These are phyloP conservation scores for Thamnidium elegans DNA, from an alignment of 192 early-diverging fungal genomes.

Conservation along the genomic window DNA sequence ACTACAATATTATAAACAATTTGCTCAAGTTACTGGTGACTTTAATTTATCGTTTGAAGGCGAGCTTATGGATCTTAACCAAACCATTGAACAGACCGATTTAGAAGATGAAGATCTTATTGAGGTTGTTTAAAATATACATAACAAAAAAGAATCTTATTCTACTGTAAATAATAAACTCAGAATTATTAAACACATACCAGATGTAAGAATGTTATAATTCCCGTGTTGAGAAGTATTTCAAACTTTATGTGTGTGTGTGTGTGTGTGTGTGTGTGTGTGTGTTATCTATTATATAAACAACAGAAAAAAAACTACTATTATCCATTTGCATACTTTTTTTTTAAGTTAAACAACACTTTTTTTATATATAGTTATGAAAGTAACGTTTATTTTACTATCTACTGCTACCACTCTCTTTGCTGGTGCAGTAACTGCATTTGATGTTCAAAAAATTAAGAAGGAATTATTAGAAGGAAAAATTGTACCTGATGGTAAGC, in stretches of 20 bases:
- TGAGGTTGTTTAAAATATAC: slow-evolving; percentile 8
- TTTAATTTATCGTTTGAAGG: slow-evolving; percentile 55
- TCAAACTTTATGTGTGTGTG: too few relatives aligned
- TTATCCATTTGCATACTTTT: too few relatives aligned
- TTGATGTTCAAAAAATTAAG: not conserved
- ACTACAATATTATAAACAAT: slow-evolving; percentile 43
- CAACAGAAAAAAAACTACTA: too few relatives aligned
- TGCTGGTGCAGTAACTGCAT: not conserved
- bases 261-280: too few relatives aligned
- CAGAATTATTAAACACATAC: too few relatives aligned
- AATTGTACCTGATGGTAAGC: not conserved
- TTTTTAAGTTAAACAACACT: not conserved
- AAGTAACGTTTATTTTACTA: not conserved
- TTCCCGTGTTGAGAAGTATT: too few relatives aligned
- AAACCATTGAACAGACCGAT: slow-evolving; percentile 48
- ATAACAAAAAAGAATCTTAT: too few relatives aligned
- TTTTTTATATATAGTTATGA: not conserved
- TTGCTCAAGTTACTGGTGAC: slow-evolving; percentile 25
- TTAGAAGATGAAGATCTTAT: slow-evolving; percentile 61
- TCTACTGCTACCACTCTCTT: not conserved
- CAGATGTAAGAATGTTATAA: too few relatives aligned
- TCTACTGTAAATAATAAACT: too few relatives aligned
- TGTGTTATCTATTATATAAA: too few relatives aligned
- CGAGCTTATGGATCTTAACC: slow-evolving; percentile 37
- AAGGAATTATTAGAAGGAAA: not conserved